Evolutionary conservation across 306 rosid genomes (phyloP).

Genomic region (Trifolium repens): DNA sequence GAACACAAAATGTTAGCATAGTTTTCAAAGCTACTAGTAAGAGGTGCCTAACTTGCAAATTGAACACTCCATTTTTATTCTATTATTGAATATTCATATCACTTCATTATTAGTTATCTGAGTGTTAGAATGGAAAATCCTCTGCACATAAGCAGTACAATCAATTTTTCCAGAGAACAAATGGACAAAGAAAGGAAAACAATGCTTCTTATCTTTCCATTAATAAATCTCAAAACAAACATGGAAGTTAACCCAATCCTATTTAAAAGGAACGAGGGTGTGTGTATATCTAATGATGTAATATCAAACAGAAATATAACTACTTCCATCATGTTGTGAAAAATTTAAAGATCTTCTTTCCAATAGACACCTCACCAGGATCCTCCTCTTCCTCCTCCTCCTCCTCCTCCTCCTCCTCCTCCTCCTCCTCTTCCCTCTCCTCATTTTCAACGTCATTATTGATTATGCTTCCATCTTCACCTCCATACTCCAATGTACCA

Average conservation of each 20-base stretch:
- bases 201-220: constrained; percentile 21
- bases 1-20: constrained; percentile 51
- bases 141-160: background rate
- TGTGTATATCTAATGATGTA: constrained; percentile 4
- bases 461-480: constrained; percentile 54
- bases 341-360: constrained; percentile 74
- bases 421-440: constrained; percentile 37
- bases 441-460: constrained; percentile 52
- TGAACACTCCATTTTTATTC: constrained; percentile 31
- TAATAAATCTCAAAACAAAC: constrained; percentile 34
- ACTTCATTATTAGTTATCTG: background rate
- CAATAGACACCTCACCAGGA: constrained; percentile 64
- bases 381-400: constrained; percentile 55
- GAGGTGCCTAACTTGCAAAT: no score
- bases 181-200: constrained; percentile 32
- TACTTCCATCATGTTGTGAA: constrained; percentile 65
- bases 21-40: constrained; percentile 45
- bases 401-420: constrained; percentile 44
- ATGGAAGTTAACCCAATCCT: constrained; percentile 35
- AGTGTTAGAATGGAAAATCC: background rate
- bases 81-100: constrained; percentile 23
- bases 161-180: constrained; percentile 10
- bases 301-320: constrained; percentile 21
- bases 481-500: constrained; percentile 46
- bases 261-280: constrained; percentile 35